Evolutionary conservation across 2,329 filamentous ascomycete genomes (phyloP), one percentile per base, ranked within the genome.

Genomic region (Simplicillium sp.): DNA sequence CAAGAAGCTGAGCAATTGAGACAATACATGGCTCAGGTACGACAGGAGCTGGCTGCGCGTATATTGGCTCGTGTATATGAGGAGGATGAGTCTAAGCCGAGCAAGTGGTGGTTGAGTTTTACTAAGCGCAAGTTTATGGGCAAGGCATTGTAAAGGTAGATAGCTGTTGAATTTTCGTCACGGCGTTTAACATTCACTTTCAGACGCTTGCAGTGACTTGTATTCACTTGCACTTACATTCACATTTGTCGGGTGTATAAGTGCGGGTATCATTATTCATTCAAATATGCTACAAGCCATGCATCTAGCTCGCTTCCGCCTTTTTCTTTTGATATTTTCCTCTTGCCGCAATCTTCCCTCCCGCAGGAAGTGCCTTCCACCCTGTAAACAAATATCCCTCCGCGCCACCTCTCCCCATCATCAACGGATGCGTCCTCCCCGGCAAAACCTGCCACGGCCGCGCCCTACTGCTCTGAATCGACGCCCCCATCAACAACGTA

Each of bases 91-190:
- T 63, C 86, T 66, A 77, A 76, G 65, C 77, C 78, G 41, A 76
- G 69, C 64, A 77, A 94, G 80, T 97, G 90, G 87, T 98, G 92
- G 92, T 67, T 98, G 61, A 97, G 92, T 73, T 98, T 96, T 62
- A 87, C 86, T 40, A 97, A 97, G 81, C 82, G 92, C 68, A 96
- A 96, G 79, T 98, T 98, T 60, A 97, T 98, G 92, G 89, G 89
- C 62, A 97, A 97, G 79, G 77, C 78, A 51, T 69, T 92, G 66
- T 89, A 71, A 61, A 29, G 9, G 7, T 29, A 9, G 34, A 34
- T 31, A 13, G 38, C 39, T 13, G 36, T 20, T 28, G 34, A 33
- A 28, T 40, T 25, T 25, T 25, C 20, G 20, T 25, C 20, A 9
- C 20, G 20, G 20, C 20, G 20, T 25, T 25, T 25, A 25, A 25